Evolutionary conservation across 2,329 filamentous ascomycete genomes (phyloP).

Genomic region (Calonectria honghensis): DNA sequence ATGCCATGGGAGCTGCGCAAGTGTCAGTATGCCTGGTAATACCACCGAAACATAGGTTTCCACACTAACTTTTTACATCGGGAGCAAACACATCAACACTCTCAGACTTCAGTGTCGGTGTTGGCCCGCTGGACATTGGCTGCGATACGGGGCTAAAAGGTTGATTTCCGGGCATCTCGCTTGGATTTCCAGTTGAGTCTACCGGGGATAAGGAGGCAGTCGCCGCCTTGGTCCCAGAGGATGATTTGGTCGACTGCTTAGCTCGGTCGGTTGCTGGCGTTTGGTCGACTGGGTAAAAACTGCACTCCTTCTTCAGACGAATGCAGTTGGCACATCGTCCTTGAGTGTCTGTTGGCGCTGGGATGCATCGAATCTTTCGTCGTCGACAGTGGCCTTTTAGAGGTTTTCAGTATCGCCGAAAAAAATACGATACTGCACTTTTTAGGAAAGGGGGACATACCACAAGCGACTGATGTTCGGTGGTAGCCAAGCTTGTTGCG

Average conservation of each 20-base stretch:
- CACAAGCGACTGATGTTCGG: constrained; percentile 94
- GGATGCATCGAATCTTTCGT: constrained; percentile 94
- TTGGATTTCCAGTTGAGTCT: constrained; percentile 64
- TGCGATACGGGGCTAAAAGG: constrained; percentile 67
- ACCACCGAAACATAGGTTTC: constrained; percentile 45
- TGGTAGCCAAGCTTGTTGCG: constrained; percentile 97
- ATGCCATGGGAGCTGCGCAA: constrained; percentile 39
- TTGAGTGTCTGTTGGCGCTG: constrained; percentile 82
- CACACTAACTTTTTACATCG: constrained; percentile 66
- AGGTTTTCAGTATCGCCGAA: constrained; percentile 28
- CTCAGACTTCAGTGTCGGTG: constrained; percentile 63
- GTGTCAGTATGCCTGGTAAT: constrained; percentile 34
- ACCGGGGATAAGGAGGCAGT: constrained; percentile 69
- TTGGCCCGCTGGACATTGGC: constrained; percentile 67
- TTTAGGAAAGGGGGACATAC: constrained; percentile 74
- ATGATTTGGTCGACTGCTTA: constrained; percentile 63
- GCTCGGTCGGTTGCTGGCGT: constrained; percentile 72
- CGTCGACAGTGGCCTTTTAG: constrained; percentile 88
- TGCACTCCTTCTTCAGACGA: constrained; percentile 94
- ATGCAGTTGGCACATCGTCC: constrained; percentile 94
- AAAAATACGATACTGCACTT: background rate
- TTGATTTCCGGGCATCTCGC: constrained; percentile 64
- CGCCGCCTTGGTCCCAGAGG: constrained; percentile 61
- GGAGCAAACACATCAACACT: constrained; percentile 61
- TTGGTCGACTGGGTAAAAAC: constrained; percentile 92